Conservation (phyloP, 352 stramenopile genomes). For the Pythium periplocum region DNA sequence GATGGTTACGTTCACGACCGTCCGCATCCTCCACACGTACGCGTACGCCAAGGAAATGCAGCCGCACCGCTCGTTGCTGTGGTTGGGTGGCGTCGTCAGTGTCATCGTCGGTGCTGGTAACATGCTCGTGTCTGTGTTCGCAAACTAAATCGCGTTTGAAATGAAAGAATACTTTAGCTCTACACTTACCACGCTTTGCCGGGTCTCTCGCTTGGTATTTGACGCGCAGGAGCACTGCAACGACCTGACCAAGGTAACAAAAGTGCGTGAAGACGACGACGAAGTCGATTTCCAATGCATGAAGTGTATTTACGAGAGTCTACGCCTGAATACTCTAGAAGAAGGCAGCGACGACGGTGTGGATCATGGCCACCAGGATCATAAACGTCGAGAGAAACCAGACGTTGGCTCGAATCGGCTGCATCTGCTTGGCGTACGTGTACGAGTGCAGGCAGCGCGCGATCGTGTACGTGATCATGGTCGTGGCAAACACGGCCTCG, state of each 20-base stretch:
- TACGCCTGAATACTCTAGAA: not conserved
- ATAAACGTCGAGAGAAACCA: slow-evolving; percentile 15
- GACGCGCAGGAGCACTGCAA: too few species aligned
- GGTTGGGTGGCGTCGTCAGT: slow-evolving; percentile 12
- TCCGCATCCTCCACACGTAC: slow-evolving; percentile 25
- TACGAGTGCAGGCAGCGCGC: slow-evolving; percentile 30
- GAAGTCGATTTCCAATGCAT: too few species aligned
- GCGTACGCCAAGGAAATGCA: slow-evolving; percentile 28
- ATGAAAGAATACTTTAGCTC: too few species aligned
- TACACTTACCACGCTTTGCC: too few species aligned
- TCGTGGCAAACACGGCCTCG: slow-evolving; percentile 7
- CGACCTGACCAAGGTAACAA: too few species aligned
- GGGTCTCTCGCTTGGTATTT: too few species aligned
- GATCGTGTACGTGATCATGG: slow-evolving; percentile 29
- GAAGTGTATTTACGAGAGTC: too few species aligned
- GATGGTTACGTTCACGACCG: slow-evolving; percentile 23
- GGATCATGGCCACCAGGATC: slow-evolving; percentile 7
- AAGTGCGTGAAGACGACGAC: too few species aligned
- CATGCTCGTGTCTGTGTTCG: slow-evolving; percentile 14
- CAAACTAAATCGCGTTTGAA: slow-evolving; percentile 7
- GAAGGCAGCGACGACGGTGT: slow-evolving; percentile 1
- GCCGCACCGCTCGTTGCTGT: slow-evolving; percentile 23
- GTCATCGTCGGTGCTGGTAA: slow-evolving; percentile 13
- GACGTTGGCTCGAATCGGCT: slow-evolving; percentile 26
- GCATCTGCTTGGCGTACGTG: slow-evolving; percentile 33